Evolutionary conservation across 331 rosid species (phyloP), one percentile per base, ranked within the genome.

Genomic region (Telfairia occidentalis): DNA sequence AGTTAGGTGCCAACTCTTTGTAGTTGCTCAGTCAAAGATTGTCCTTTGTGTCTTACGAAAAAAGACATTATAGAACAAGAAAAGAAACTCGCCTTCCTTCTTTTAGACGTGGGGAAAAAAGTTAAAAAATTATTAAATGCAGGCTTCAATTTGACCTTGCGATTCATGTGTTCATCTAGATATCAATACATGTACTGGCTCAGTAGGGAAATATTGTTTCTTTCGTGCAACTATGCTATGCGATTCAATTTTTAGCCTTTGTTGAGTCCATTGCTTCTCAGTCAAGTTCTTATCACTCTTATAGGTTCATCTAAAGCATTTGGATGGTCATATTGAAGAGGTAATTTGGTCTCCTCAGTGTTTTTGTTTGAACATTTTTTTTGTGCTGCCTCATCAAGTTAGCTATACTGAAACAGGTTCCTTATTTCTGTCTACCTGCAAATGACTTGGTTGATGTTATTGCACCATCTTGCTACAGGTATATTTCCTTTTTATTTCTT

Each of bases 381-480:
- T 70, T 46, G 70, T 77, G 74, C 69, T 74, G 85, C 80, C 85
- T 80, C 77, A 84, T 71, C 80, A 63, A 30, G 58, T 75, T 83
- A 77, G 54, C 82, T 81, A 81, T 49, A 80, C 85, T 80, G 63
- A 63, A 79, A 76, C 97, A 94, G 97, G 96, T 94, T 81, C 98
- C 98, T 63, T 94, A 94, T 89, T 94, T 94, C 91, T 88, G 92
- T 76, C 91, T 94, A 69, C 98, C 98, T n/a, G 96, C 98, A 78
- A 94, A 94, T 87, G 97, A 94, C 23, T 90, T 94, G 77, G 96
- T 91, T 63, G 97, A 94, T 79, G 98, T 94, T 77, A 94, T 94
- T 77, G 98, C 98, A 71, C 98, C 97, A 64, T 94, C 98, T 83
- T 94, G 98, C 85, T 94, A 91, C 81, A 94, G 98, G 98, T 94